Base-by-base conservation (phyloP, 306 rosid species). In the Mucuna pruriens region DNA sequence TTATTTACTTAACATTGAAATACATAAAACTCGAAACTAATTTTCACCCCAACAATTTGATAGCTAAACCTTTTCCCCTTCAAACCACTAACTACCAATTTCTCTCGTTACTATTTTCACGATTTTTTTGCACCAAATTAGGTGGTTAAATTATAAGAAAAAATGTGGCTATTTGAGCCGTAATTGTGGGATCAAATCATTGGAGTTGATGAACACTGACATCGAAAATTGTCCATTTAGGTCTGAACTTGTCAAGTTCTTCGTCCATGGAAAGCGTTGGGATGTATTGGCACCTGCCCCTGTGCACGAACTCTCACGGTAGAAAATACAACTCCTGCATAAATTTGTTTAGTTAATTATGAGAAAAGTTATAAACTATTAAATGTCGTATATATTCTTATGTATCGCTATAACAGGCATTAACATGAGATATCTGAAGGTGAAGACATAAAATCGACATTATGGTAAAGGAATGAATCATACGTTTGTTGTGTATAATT, bases 121-220 rank as follows among this genome's bases (percentile, higher is more conserved):
- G 31, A 3, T 29, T 29, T 29, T 29, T 29, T 29, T 29, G 31
- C 40, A 38, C 40, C 8, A 38, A 45, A 45, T 13, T 2, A 11
- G n/a, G n/a, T n/a, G 1, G 51, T 2, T 40, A 45, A 45, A 45
- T 45, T 45, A 45, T 12, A 45, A 13, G 1, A 54, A 20, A 54
- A 19, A 7, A 2, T 23, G 8, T 58, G 3, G 0, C n/a, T n/a
- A n/a, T n/a, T 9, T 2, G 25, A 26, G 0, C 6, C 74, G 83
- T 17, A 72, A 6, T 8, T 5, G 29, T 5, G 48, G 10, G 74
- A 80, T 69, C 90, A 87, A 89, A 0, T 17, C 25, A 40, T 87
- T 88, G 12, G 80, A 71, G 67, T 89, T 58, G n/a, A 89, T 71
- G 75, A 89, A 89, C 5, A 46, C 38, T 29, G 86, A 23, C 45